These are phyloP conservation scores for Westerdykella sp. DNA, from an alignment of 2,329 filamentous ascomycete species.

Conservation along the genomic window DNA sequence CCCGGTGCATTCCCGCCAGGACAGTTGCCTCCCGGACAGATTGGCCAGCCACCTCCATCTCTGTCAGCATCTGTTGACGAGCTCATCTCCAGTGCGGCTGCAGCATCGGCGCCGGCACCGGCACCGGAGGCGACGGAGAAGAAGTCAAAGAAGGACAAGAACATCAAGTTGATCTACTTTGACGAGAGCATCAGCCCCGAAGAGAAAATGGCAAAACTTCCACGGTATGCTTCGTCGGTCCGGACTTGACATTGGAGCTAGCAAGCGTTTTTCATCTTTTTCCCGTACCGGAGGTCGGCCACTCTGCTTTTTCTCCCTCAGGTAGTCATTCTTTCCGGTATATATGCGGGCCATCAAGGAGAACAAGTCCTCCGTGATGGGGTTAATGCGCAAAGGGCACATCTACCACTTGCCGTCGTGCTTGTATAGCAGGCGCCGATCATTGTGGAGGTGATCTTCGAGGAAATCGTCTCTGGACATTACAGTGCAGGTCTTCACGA, in stretches of 20 bases:
- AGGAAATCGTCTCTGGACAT: too few relatives aligned
- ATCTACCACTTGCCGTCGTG: too few relatives aligned
- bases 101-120: conserved; percentile 26
- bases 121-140: conserved; percentile 25
- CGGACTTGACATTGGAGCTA: conserved; percentile 10
- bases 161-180: conserved; percentile 67
- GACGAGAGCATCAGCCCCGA: conserved; percentile 77
- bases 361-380: too few relatives aligned
- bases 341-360: too few relatives aligned
- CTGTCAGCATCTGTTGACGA: conserved; percentile 45
- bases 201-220: conserved; percentile 76
- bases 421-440: too few relatives aligned
- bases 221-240: conserved; percentile 57
- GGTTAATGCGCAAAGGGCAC: too few relatives aligned
- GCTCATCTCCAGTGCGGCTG: conserved; percentile 44
- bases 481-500: too few relatives aligned
- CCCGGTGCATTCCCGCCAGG: conserved; percentile 12
- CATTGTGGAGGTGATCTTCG: too few relatives aligned
- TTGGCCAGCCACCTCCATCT: conserved; percentile 6
- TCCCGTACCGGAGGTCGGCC: too few relatives aligned
- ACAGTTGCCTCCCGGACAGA: conserved; percentile 1
- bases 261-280: not conserved
- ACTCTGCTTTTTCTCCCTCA: too few relatives aligned
- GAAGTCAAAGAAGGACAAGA: conserved; percentile 60
- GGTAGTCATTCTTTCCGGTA: too few relatives aligned